phyloP scores from a whole-genome alignment of 352 stramenopile species.

The Phytophthora idaei region DNA sequence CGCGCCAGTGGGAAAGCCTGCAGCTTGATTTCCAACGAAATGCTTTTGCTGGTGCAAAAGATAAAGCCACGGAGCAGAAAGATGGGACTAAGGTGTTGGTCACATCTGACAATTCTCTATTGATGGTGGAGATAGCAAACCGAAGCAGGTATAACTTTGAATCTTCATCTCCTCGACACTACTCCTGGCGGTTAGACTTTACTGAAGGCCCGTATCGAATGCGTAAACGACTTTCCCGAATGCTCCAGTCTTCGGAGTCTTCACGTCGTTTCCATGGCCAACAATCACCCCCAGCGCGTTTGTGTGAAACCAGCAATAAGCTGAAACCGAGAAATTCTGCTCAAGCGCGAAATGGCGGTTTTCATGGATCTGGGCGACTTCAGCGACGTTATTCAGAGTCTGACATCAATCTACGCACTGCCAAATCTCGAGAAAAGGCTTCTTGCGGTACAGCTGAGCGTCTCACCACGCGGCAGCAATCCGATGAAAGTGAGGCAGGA shows the following conservation, averaged over 20 bases:
- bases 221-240: constrained; percentile 54
- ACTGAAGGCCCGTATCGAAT: constrained; percentile 74
- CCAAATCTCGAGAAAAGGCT: neutral
- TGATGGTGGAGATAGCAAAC: constrained; percentile 20
- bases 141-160: constrained; percentile 17
- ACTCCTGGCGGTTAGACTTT: constrained; percentile 55
- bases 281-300: constrained; percentile 7
- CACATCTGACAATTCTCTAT: constrained; percentile 1
- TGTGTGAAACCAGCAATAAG: neutral
- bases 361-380: neutral
- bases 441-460: neutral
- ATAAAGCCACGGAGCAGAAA: neutral
- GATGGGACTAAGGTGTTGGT: neutral
- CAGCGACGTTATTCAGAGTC: constrained; percentile 36
- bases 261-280: constrained; percentile 17
- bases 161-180: neutral
- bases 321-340: neutral
- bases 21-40: constrained; percentile 29
- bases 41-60: constrained; percentile 3
- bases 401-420: constrained; percentile 9
- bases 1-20: constrained; percentile 56
- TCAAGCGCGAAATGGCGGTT: neutral
- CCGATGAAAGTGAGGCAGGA: constrained; percentile 13
- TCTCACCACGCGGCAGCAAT: constrained; percentile 17
- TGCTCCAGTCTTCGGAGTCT: constrained; percentile 14